These are phyloP conservation scores for Kazachstania kunashirensis DNA, from an alignment of 805 yeast species.

Conservation along the genomic window DNA sequence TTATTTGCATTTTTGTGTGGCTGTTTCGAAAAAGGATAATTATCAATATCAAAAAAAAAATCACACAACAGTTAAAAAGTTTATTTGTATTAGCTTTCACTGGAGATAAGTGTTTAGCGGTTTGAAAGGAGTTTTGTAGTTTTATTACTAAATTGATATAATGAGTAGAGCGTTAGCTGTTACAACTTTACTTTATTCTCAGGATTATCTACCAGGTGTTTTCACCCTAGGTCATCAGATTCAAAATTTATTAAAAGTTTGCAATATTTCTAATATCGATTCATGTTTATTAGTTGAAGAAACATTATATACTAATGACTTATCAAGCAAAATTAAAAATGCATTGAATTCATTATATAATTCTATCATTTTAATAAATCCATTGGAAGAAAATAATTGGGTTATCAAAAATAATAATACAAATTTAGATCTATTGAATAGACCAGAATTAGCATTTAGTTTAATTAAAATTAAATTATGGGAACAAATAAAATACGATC, in stretches of 20 bases:
- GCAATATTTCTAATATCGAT: conserved; percentile 2
- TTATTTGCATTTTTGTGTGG: no score
- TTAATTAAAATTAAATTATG: conserved; percentile 43
- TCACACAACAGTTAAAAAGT: no score
- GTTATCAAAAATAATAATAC: conserved; percentile 13
- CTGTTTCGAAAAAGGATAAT: no score
- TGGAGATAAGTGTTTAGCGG: no score
- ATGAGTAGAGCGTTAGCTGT: conserved; percentile 10
- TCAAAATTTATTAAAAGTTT: conserved; percentile 13
- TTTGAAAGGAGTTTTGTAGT: no score
- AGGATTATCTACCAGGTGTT: conserved; percentile 49
- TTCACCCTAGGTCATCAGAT: conserved; percentile 39
- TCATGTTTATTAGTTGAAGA: conserved; percentile 17
- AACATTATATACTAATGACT: conserved; percentile 11
- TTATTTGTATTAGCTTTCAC: no score
- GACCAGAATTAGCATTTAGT: conserved; percentile 46
- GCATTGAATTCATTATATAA: conserved; percentile 18
- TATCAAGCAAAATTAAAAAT: conserved; percentile 12
- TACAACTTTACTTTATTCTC: conserved; percentile 38
- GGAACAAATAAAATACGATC: conserved; percentile 35
- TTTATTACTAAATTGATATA: no score
- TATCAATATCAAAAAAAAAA: no score
- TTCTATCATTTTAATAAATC: conserved; percentile 22
- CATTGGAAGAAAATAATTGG: conserved; percentile 14
- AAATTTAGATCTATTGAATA: conserved; percentile 30